Conservation (phyloP, 192 early-diverging fungal genomes). For the Backusella australiensis region DNA sequence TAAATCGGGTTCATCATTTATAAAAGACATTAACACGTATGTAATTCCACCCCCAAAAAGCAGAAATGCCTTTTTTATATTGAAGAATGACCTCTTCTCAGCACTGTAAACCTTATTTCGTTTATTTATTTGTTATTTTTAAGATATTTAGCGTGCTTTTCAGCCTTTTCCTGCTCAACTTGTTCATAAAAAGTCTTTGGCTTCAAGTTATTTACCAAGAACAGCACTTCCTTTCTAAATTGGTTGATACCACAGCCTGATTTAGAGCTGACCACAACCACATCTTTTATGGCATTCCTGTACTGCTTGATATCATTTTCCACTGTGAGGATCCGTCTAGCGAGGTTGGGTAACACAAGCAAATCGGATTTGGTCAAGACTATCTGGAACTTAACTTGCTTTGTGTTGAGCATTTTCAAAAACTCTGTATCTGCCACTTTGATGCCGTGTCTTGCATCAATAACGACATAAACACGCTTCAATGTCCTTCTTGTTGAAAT, state of each 20-base stretch:
- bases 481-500: slow-evolving; percentile 53
- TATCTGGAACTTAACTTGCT: slow-evolving; percentile 45
- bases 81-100: neutral
- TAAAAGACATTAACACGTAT: too few relatives aligned
- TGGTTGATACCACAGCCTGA: slow-evolving; percentile 60
- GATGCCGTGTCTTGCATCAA: slow-evolving; percentile 75
- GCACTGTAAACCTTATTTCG: neutral
- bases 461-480: slow-evolving; percentile 65
- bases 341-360: slow-evolving; percentile 58
- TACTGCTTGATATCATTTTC: slow-evolving; percentile 38
- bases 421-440: slow-evolving; percentile 57
- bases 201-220: slow-evolving; percentile 8
- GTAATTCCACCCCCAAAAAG: too few relatives aligned
- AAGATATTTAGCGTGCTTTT: slow-evolving; percentile 6
- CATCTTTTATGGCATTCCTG: slow-evolving; percentile 36
- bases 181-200: slow-evolving; percentile 10
- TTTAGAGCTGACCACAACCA: slow-evolving; percentile 66
- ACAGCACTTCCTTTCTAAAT: slow-evolving; percentile 67
- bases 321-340: slow-evolving; percentile 55
- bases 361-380: slow-evolving; percentile 77
- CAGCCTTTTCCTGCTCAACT: neutral
- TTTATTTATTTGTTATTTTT: slow-evolving; percentile 7
- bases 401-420: slow-evolving; percentile 47
- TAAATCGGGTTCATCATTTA: too few relatives aligned
- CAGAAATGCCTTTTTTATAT: too few relatives aligned